A percentile compares a stretch with the other conserved stretches of the same genome.
These are phyloP conservation scores for Glarea lozoyensis DNA, from an alignment of 495 filamentous ascomycete genomes.

Conservation along the genomic window DNA sequence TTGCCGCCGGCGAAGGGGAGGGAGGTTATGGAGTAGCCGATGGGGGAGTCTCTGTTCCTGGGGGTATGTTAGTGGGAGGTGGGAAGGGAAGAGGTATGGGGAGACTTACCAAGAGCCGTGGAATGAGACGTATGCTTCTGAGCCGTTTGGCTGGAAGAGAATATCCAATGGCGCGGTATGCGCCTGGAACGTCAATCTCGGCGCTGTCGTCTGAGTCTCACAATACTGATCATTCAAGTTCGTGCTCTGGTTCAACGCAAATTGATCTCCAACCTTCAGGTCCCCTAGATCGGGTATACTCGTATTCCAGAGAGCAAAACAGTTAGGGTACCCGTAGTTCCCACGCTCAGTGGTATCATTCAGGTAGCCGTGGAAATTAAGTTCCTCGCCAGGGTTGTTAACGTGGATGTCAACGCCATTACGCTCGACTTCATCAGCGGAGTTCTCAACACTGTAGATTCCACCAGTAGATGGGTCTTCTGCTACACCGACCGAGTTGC, in stretches of 20 bases:
- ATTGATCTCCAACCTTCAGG: conserved; percentile 40
- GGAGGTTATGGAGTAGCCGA: conserved; percentile 43
- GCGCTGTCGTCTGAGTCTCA: conserved; percentile 27
- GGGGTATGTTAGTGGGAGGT: background rate
- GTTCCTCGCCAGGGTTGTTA: conserved; percentile 66
- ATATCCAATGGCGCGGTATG: conserved; percentile 56
- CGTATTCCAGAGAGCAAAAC: conserved; percentile 54
- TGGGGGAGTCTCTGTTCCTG: conserved; percentile 43
- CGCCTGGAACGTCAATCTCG: conserved; percentile 46
- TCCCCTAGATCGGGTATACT: conserved; percentile 35
- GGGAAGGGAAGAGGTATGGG: conserved; percentile 9
- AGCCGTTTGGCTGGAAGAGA: conserved; percentile 35
- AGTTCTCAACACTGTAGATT: conserved; percentile 67
- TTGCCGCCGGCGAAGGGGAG: conserved; percentile 29
- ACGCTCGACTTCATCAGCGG: conserved; percentile 52
- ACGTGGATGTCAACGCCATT: conserved; percentile 51
- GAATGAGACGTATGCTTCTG: conserved; percentile 39
- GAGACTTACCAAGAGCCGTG: conserved; percentile 44
- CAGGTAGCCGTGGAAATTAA: conserved; percentile 62
- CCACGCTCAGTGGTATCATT: conserved; percentile 29
- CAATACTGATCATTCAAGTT: conserved; percentile 41
- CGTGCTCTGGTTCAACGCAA: conserved; percentile 32
- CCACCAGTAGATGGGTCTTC: conserved; percentile 44
- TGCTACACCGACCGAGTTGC: conserved; percentile 61
- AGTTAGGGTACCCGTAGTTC: conserved; percentile 65